Evolutionary conservation across 1,139 yeast genomes (phyloP).

Genomic region (Blastobotrys raffinosifermentans): DNA sequence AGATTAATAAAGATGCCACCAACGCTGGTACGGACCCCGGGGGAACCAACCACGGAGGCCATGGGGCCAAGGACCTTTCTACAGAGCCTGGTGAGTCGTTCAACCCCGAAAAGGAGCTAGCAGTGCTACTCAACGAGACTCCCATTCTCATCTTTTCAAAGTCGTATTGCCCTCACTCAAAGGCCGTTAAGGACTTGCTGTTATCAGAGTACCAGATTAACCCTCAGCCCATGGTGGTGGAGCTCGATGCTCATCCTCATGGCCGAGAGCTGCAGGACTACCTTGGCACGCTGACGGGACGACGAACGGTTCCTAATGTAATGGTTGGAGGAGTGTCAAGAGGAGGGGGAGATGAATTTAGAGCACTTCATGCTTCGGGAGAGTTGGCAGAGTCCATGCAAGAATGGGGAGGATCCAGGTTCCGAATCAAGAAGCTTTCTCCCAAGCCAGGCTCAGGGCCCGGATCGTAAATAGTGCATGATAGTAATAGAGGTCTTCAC

Average conservation of each 20-base stretch:
- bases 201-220: constrained; percentile 57
- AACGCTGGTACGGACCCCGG: constrained; percentile 4
- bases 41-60: constrained; percentile 3
- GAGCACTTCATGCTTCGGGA: constrained; percentile 52
- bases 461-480: too few species aligned
- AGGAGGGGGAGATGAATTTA: constrained; percentile 88
- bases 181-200: constrained; percentile 60
- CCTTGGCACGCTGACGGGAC: constrained; percentile 70
- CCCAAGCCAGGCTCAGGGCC: constrained; percentile 40
- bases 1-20: constrained; percentile 13
- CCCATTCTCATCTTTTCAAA: constrained; percentile 54
- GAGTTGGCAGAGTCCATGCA: constrained; percentile 44
- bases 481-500: too few species aligned
- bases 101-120: constrained; percentile 57
- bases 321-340: constrained; percentile 80
- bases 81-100: constrained; percentile 36
- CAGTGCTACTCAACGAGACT: constrained; percentile 50
- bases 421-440: constrained; percentile 49
- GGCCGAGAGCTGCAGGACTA: constrained; percentile 75
- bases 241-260: constrained; percentile 70
- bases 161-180: constrained; percentile 62
- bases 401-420: constrained; percentile 58
- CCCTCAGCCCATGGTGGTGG: constrained; percentile 71
- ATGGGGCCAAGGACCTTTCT: constrained; percentile 22
- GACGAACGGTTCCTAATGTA: constrained; percentile 88